Base-by-base conservation (phyloP, 2,329 filamentous ascomycete genomes). In the Teratosphaeria destructans region DNA sequence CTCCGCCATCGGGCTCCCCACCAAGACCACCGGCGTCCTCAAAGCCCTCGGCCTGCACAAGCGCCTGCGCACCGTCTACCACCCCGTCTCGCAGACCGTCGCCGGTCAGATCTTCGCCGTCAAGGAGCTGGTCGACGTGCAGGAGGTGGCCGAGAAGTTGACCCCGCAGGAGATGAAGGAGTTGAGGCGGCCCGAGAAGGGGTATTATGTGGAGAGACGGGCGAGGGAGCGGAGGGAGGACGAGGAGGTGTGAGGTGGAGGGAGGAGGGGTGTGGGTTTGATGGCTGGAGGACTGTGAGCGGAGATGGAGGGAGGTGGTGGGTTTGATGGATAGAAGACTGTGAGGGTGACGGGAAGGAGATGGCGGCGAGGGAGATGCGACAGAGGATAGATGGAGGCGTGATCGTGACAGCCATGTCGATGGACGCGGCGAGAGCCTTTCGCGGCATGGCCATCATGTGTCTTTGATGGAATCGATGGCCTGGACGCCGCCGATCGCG, bases 51-150 rank as follows among this genome's bases (percentile, higher is more conserved):
- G 92, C 59, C 84, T 96, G 64, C 88, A 86, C 69, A 89, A 88
- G 73, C 88, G 92, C 69, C 86, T 87, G 82, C 86, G 86, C 70
- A 93, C 89, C 58, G 92, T 96, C 69, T 96, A 95, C 80, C 88
- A 95, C 75, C 88, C 89, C 43, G 90, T 95, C 62, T 83, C 83
- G 62, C 84, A 86, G 52, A 85, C 90, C 66, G 85, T 90, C 63
- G 92, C 92, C 10, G 92, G 92, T 72, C 90, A 95, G 79, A 90
- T 96, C 70, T 87, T 96, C 81, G 87, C 88, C 75, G 90, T 96
- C 68, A 96, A 96, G 79, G 92, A 96, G 77, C 79, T 96, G 63
- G 89, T 96, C 54, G 81, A 84, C 58, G 90, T 96, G 39, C 79
- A 85, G 66, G 91, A 95, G 77, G 90, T 95, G 53, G 84, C 86